Conservation (phyloP, 352 stramenopile species). For the Pythium inflatum region DNA sequence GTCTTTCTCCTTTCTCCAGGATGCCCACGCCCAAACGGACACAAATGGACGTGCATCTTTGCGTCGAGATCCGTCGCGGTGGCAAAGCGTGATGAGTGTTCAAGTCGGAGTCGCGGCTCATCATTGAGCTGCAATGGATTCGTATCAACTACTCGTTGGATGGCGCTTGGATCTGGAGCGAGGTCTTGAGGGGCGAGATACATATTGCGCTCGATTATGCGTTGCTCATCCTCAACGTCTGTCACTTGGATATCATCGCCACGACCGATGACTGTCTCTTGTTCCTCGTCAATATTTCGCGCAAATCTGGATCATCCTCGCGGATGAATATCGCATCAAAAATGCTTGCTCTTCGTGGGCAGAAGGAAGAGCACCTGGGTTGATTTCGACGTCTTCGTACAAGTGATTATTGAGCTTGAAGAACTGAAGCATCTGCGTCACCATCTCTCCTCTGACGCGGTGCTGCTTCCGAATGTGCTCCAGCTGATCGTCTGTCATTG, state of each 20-base stretch:
- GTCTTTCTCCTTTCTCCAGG: not conserved
- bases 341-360: no score
- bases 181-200: not conserved
- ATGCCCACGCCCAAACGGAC: slow-evolving; percentile 26
- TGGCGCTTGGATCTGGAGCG: not conserved
- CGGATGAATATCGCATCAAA: not conserved
- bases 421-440: slow-evolving; percentile 4
- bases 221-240: slow-evolving; percentile 2
- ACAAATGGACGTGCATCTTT: slow-evolving; percentile 24
- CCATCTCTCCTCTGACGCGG: not conserved
- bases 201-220: slow-evolving; percentile 17
- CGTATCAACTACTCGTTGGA: slow-evolving; percentile 13
- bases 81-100: slow-evolving; percentile 21
- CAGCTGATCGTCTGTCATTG: slow-evolving; percentile 25
- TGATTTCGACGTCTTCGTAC: slow-evolving; percentile 1
- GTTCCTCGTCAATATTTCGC: slow-evolving; percentile 1
- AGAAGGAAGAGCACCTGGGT: no score
- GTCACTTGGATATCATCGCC: not conserved
- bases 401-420: slow-evolving; percentile 10
- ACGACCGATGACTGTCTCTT: not conserved
- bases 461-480: slow-evolving; percentile 28
- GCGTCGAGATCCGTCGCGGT: not conserved
- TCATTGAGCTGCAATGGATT: not conserved
- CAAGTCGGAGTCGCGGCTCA: slow-evolving; percentile 5
- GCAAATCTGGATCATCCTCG: not conserved